Conservation (phyloP, 345 rosid genomes). For the Streptanthus diversifolius region DNA sequence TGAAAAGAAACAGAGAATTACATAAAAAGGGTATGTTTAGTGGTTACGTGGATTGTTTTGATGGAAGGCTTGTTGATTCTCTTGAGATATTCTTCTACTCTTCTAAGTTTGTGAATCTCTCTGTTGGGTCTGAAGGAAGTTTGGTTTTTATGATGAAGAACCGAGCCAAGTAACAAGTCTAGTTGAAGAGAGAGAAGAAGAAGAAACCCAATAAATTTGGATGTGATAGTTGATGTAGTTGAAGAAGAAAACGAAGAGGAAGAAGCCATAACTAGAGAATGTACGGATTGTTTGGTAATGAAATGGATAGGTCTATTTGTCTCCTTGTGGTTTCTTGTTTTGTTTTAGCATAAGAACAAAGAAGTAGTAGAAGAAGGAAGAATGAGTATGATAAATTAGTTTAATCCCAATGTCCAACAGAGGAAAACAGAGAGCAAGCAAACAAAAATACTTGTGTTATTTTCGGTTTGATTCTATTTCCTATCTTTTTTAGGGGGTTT, state of each 20-base stretch:
- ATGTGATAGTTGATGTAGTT: slow-evolving; percentile 32
- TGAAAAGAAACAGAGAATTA: not conserved
- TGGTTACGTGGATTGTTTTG: slow-evolving; percentile 82
- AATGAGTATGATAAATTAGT: slow-evolving; percentile 29
- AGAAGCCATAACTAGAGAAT: slow-evolving; percentile 59
- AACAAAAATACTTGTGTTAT: slow-evolving; percentile 30
- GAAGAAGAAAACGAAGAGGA: slow-evolving; percentile 32
- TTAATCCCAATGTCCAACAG: slow-evolving; percentile 34
- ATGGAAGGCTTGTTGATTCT: slow-evolving; percentile 82
- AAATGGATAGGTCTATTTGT: slow-evolving; percentile 31
- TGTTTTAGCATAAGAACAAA: slow-evolving; percentile 24
- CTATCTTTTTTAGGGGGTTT: slow-evolving; percentile 23
- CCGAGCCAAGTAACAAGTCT: slow-evolving; percentile 37
- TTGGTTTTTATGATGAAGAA: slow-evolving; percentile 40
- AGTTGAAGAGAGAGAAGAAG: slow-evolving; percentile 42
- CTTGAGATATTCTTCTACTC: slow-evolving; percentile 52
- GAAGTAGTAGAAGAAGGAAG: slow-evolving; percentile 26
- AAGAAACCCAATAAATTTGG: slow-evolving; percentile 48
- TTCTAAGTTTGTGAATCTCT: slow-evolving; percentile 50
- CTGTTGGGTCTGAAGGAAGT: slow-evolving; percentile 46
- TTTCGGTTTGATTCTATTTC: slow-evolving; percentile 19
- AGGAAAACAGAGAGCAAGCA: slow-evolving; percentile 38
- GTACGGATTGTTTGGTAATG: slow-evolving; percentile 34
- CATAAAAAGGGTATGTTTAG: not conserved
- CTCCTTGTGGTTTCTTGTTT: slow-evolving; percentile 27